Evolutionary conservation across 2,329 filamentous ascomycete genomes (phyloP), one percentile per base, ranked within the genome.

Genomic region (Botrytis deweyae): DNA sequence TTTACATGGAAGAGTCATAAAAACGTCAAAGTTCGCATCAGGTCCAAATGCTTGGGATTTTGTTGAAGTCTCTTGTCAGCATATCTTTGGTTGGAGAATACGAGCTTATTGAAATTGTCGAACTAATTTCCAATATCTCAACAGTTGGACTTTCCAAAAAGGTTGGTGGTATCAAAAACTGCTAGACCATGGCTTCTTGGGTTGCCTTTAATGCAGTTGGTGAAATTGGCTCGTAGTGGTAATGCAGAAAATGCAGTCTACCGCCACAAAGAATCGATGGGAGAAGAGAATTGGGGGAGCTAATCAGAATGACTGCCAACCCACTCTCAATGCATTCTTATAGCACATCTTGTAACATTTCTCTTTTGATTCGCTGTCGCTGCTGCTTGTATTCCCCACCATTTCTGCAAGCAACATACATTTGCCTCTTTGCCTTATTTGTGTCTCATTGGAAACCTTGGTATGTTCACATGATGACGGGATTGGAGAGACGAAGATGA

Each of bases 41-140:
- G 59, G 33, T 38, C 68, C 68, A 22, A 38, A 63, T 29, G 55
- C 10, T 12, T 29, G 67, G 52, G 29, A 14, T 46, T 29, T 42
- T 33, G 22, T 16, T 7, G 22, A 46, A 46, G 42, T 33, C 29
- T 40, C 59, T 49, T 65, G 44, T 33, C 70, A 65, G 58, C 44
- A 52, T 38, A 65, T 72, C 69, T 72, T 64, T 71, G 69, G 69
- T 42, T 29, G 18, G 49, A 49, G 44, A 62, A 64, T 38, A 64
- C 69, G 69, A 64, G 58, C 58, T 63, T 44, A 49, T 42, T 40
- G 42, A 18, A 9, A 33, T 8, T n/a, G 55, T 20, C 20, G 69
- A 29, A 22, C 22, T 67, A 36, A 67, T 8, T 52, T 40, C 33
- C 20, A 25, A 55, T 49, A 8, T 38, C 22, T 67, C 29, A 52